A percentile compares a stretch with the other conserved stretches of the same genome.
Conservation (phyloP, 2,329 filamentous ascomycete genomes). For the Raffaelea albimanens region DNA sequence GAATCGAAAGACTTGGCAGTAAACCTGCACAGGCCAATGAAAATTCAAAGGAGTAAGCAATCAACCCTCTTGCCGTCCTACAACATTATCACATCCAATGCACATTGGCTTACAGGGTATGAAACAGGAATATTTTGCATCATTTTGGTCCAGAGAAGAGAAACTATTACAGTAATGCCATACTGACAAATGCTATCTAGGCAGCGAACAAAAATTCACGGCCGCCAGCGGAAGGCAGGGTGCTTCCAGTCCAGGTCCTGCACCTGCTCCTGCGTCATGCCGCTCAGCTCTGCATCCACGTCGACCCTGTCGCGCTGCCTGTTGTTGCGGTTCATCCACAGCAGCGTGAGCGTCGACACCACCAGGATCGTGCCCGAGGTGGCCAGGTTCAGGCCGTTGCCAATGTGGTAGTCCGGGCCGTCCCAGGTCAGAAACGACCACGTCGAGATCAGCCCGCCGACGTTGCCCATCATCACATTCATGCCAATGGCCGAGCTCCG, state of each 20-base stretch:
- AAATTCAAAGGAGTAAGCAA: no score
- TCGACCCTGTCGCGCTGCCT: conserved; percentile 31
- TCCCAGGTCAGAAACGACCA: conserved; percentile 24
- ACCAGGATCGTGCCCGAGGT: conserved; percentile 4
- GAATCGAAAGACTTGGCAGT: no score
- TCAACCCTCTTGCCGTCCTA: no score
- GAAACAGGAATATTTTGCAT: no score
- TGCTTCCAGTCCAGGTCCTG: conserved; percentile 57
- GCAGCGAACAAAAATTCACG: conserved; percentile 1
- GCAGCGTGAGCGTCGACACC: conserved; percentile 34
- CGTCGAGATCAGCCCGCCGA: conserved; percentile 31
- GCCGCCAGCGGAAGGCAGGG: conserved; percentile 51
- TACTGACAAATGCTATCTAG: no score
- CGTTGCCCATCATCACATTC: conserved; percentile 53
- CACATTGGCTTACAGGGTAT: no score
- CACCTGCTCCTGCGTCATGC: conserved; percentile 39
- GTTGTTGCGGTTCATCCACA: conserved; percentile 56
- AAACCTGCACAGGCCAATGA: no score
- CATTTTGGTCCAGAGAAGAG: no score
- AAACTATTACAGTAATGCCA: no score
- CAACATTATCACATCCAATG: no score
- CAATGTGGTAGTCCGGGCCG: conserved; percentile 24
- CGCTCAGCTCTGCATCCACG: conserved; percentile 36
- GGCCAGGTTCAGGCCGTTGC: conserved; percentile 19
- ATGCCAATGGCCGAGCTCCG: conserved; percentile 50